Evolutionary conservation across 2,329 filamentous ascomycete species (phyloP), one percentile per base, ranked within the genome.

Genomic region (Diaporthe ampelina): DNA sequence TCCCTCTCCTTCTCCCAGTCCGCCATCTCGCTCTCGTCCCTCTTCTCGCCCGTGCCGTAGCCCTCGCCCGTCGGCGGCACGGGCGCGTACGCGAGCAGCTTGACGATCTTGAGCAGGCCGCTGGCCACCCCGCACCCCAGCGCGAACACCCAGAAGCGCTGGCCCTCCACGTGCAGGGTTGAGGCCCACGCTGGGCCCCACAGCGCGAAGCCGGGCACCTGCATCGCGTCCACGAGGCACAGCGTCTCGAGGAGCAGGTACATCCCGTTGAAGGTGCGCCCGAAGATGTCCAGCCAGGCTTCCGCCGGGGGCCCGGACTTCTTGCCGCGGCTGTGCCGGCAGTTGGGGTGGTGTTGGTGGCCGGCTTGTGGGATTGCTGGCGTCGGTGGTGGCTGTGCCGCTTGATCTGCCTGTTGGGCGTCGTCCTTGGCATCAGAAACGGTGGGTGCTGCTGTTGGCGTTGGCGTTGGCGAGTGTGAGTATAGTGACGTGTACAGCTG

Each of bases 91-190:
- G 82, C 81, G 40, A 83, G 75, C 17, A 85, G 75, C 58, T 80
- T 81, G n/a, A 83, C 73, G 52, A 90, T 79, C 75, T 85, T 82
- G 75, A 89, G 77, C 43, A 85, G 40, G 2, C 85, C 83, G 32
- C 85, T 78, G 3, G 88, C 56, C 0, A 90, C 82, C 0, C 88
- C 89, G 74, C 88, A 87, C 15, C 83, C 83, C 29, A 94, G 83
- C 0, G 88, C 88, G 52, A 91, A 89, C 76, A 94, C 89, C 93
- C 93, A 95, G 81, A 93, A 91, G 70, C 90, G 88, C 82, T 93
- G 90, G 0, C 89, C 90, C 82, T 94, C 91, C 29, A 88, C 75
- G 59, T 90, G 85, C 5, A 93, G 78, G 35, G 76, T 78, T n/a
- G 78, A 77, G 21, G 87, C 87, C 81, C 84, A 79, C 50, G 85